Base-by-base conservation (phyloP, 2,329 filamentous ascomycete species). In the Scedosporium dehoogii region DNA sequence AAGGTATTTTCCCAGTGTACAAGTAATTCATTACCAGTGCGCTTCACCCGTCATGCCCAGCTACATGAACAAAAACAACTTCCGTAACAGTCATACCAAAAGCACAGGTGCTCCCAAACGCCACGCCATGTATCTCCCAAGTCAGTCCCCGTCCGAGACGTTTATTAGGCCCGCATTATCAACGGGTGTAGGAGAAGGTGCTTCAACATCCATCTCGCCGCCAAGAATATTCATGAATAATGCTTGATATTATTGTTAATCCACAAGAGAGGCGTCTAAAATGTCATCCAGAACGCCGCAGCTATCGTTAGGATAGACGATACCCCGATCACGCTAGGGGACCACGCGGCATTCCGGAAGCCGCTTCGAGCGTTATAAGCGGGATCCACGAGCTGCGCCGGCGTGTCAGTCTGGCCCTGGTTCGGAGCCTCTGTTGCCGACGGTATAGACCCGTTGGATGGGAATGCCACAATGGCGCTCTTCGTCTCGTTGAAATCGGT, bases 401-500 rank as follows among this genome's bases (percentile, higher is more conserved):
- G 59, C 12, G 59, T 61, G 29, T 61, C 59, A 18, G 29, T 55
- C 59, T 61, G 21, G 5, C 59, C 59, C 48, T 61, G 59, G 21
- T 61, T 61, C 48, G 59, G 59, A 33, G 59, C 59, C 48, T 51
- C 46, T 4, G 46, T 44, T 12, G 59, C 59, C 25, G 46, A 55
- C 12, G 59, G 59, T 16, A 61, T 61, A 9, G 59, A 51, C 12
- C 59, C 59, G 18, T 61, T 42, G 1, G 29, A 55, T 5, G 46
- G 14, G 21, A 61, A 61, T 2, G 33, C 44, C 29, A 61, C 29
- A 41, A 61, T 61, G 25, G 48, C 23, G 48, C 59, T 61, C 3
- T 71, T 66, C 1, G 80, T 81, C 1, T 80, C 74, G 69, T 83
- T 84, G 70, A 85, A 84, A 64, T 82, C 75, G 10, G 83, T 84